Percentiles rank a stretch among this genome's conserved stretches.
Evolutionary conservation across 495 filamentous ascomycete species (phyloP).

Genomic region (Pseudomonodictys pantanalensis): DNA sequence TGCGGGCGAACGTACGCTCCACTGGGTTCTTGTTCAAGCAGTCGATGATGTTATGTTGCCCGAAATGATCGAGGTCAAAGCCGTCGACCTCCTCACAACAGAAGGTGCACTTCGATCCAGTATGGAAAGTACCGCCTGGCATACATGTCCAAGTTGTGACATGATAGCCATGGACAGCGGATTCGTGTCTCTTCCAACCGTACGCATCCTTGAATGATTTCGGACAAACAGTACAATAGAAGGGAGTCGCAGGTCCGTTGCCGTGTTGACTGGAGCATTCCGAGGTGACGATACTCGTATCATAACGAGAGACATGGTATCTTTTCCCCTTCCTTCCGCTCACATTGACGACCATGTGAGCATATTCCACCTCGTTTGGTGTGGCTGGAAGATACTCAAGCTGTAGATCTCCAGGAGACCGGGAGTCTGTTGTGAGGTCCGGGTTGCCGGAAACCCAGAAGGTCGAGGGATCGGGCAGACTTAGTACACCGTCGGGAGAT

Average conservation of each 20-base stretch:
- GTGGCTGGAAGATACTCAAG: too few species aligned
- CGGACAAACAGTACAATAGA: background rate
- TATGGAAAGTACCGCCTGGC: background rate
- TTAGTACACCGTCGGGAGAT: too few species aligned
- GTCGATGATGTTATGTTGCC: background rate
- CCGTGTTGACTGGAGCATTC: background rate
- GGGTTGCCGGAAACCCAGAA: too few species aligned
- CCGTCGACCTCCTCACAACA: background rate
- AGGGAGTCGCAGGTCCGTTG: background rate
- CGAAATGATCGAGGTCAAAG: background rate
- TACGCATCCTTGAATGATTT: background rate
- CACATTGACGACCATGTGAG: too few species aligned
- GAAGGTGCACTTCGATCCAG: background rate
- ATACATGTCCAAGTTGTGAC: conserved; percentile 2
- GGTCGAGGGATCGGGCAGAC: too few species aligned
- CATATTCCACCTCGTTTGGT: too few species aligned
- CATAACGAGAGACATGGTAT: too few species aligned
- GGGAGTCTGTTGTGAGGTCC: too few species aligned
- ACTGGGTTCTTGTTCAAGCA: background rate
- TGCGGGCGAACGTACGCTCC: conserved; percentile 2
- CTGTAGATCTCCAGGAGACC: too few species aligned
- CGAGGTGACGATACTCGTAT: too few species aligned
- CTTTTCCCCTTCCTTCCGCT: too few species aligned
- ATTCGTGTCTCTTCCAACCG: conserved; percentile 6
- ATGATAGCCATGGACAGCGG: background rate